Evolutionary conservation across 306 rosid genomes (phyloP).

Genomic region (Leucaena leucocephala): DNA sequence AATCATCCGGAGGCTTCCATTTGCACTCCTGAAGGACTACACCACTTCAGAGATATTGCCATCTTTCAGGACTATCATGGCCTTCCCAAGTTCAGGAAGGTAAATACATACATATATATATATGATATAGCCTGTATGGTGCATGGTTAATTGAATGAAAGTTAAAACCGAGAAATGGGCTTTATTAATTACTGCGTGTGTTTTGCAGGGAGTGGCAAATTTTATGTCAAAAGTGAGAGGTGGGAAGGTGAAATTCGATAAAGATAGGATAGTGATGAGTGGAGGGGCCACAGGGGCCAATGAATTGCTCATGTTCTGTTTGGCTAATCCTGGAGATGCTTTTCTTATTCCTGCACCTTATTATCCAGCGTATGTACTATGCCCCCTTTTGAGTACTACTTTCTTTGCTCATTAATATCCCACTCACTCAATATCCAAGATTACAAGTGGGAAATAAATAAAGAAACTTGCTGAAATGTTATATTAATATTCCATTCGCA

Average conservation of each 20-base stretch:
- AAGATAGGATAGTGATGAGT: slow-evolving; percentile 58
- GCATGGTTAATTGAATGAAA: neutral
- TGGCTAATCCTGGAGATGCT: slow-evolving; percentile 68
- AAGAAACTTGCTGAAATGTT: neutral
- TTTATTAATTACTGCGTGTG: neutral
- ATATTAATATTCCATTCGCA: neutral
- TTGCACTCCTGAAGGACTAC: slow-evolving; percentile 55
- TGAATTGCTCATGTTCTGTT: slow-evolving; percentile 60
- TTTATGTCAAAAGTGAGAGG: slow-evolving; percentile 69
- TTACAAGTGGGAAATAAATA: neutral
- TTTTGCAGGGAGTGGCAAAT: slow-evolving; percentile 54
- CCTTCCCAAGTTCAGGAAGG: slow-evolving; percentile 57
- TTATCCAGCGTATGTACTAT: slow-evolving; percentile 58
- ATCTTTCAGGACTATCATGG: slow-evolving; percentile 72
- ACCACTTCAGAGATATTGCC: slow-evolving; percentile 50
- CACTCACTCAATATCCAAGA: neutral
- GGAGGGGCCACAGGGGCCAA: slow-evolving; percentile 80
- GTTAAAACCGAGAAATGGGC: neutral
- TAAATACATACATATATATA: neutral
- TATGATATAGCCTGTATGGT: neutral
- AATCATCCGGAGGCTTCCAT: slow-evolving; percentile 61
- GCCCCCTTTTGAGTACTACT: neutral
- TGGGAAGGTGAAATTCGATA: slow-evolving; percentile 54
- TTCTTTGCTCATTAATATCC: neutral
- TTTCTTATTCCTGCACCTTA: slow-evolving; percentile 68